Evolutionary conservation across 371 early-diverging fungal genomes (phyloP).

Genomic region (Nematocida sp.): DNA sequence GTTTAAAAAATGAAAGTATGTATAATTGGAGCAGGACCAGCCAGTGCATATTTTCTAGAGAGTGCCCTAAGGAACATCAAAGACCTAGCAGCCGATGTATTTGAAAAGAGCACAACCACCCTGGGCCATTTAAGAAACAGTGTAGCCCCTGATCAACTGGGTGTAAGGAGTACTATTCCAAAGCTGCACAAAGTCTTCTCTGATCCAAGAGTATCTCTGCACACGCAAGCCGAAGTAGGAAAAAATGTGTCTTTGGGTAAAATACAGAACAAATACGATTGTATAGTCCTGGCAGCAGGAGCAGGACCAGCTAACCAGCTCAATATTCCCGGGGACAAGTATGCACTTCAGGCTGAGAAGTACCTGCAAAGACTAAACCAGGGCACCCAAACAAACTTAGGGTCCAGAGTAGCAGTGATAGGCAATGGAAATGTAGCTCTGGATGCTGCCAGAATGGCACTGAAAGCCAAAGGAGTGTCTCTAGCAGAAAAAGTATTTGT

Average conservation of each 20-base stretch:
- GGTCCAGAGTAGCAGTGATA: constrained; percentile 68
- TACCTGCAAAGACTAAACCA: background rate
- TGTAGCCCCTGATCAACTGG: constrained; percentile 94
- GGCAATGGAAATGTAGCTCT: constrained; percentile 91
- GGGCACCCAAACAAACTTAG: too few species aligned
- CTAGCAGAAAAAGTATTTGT: background rate
- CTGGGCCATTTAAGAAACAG: constrained; percentile 84
- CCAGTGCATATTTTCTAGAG: constrained; percentile 82
- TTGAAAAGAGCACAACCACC: constrained; percentile 74
- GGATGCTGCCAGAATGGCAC: constrained; percentile 78
- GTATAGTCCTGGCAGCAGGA: constrained; percentile 77
- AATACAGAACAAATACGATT: constrained; percentile 70
- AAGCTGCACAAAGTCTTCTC: constrained; percentile 66
- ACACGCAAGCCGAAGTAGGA: constrained; percentile 67
- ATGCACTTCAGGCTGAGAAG: background rate
- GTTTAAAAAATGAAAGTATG: constrained; percentile 53
- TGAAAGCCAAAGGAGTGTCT: constrained; percentile 66
- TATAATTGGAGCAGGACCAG: constrained; percentile 76
- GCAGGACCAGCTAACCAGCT: constrained; percentile 70
- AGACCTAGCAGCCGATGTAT: constrained; percentile 70
- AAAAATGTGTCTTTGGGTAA: constrained; percentile 66
- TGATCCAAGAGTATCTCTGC: constrained; percentile 69
- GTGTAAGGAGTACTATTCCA: constrained; percentile 72
- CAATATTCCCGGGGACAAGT: constrained; percentile 68
- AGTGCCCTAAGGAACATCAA: constrained; percentile 66